Base-by-base conservation (phyloP, 2,329 filamentous ascomycete genomes). In the Calonectria montana region DNA sequence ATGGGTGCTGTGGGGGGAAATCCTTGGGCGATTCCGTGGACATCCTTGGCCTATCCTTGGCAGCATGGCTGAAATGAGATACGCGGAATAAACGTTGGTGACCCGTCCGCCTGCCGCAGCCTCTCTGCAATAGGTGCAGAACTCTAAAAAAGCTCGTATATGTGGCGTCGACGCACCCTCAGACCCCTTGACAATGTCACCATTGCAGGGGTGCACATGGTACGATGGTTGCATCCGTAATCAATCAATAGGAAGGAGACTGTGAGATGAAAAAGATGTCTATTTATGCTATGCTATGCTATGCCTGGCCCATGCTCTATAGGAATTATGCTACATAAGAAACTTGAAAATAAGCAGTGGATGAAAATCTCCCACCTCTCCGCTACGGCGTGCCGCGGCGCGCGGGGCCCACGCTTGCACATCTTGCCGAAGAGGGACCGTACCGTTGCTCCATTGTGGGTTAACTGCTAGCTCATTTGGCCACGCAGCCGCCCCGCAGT, bases 11-110 rank as follows among this genome's bases (percentile, higher is more conserved):
- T 37, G 53, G 50, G 50, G 31, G 16, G 18, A 18, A 13, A 57
- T 57, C 53, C 53, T 16, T 57, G 53, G 39, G 39, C 39, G 15
- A 18, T 41, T 35, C 31, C 31, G 31, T 35, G 31, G 31, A 10
- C 31, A 50, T 50, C 27, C 29, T 37, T 55, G 29, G 50, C 9
- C 48, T n/a, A 10, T 15, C 15, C 50, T 57, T 57, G 29, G 50
- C 31, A n/a, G 31, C 53, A 57, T 9, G 43, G 53, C n/a, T 57
- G 31, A 57, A 39, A 57, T 57, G 53, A 39, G 53, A 57, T 57
- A 57, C 53, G 53, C 53, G 53, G 53, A 57, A 57, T 57, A 57
- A 57, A 57, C 31, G 53, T 57, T 57, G 53, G n/a, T 57, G 37
- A 39, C 53, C 53, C 53, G 53, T 12, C 53, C 53, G 53, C 53